Evolutionary conservation across 73 alveolate genomes (phyloP).

Genomic region (Paramecium pentaurelia): DNA sequence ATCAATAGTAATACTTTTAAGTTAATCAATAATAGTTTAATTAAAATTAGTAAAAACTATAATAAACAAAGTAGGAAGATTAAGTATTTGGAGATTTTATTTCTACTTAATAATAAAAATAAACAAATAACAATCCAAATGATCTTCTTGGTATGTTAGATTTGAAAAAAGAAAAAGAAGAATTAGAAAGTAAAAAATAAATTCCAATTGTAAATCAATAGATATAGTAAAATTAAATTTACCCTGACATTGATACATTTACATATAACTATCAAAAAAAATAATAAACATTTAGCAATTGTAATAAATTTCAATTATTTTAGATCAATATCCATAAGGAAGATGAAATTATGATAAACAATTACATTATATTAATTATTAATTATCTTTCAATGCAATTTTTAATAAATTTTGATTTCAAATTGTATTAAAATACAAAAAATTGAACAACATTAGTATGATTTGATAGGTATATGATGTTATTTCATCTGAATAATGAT

Average conservation of each 20-base stretch:
- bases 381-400: neutral
- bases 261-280: neutral
- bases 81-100: neutral
- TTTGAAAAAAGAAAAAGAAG: constrained; percentile 22
- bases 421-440: neutral
- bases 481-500: neutral
- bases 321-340: neutral
- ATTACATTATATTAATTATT: neutral
- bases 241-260: neutral
- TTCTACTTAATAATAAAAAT: neutral
- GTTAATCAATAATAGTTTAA: neutral
- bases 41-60: neutral
- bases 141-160: constrained; percentile 14
- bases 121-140: neutral
- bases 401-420: neutral
- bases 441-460: neutral
- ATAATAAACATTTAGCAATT: neutral
- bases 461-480: neutral
- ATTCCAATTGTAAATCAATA: neutral
- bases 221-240: neutral
- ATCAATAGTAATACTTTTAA: neutral
- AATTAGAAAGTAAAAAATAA: neutral
- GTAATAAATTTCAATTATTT: neutral
- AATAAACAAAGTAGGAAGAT: neutral
- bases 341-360: neutral